Evolutionary conservation across 1,284 basidiomycete species (phyloP).

Genomic region (Ceratobasidium sp.): DNA sequence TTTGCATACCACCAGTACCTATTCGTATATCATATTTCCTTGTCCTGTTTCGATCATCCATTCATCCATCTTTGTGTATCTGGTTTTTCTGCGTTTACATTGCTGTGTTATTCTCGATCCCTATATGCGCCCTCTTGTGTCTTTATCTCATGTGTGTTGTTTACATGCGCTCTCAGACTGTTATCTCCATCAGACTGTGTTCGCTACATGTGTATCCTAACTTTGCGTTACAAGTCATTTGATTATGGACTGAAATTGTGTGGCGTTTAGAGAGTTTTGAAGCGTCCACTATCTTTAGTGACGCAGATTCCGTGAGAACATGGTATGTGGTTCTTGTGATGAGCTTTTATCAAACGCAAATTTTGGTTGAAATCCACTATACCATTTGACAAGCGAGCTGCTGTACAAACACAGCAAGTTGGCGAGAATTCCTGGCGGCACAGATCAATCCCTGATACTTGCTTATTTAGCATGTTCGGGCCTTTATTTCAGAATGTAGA

Average conservation of each 20-base stretch:
- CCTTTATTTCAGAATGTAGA: too few species aligned
- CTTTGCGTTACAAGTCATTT: neutral
- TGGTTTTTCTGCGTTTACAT: neutral
- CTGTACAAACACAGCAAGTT: too few species aligned
- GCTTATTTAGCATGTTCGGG: too few species aligned
- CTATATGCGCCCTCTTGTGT: neutral
- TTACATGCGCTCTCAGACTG: slow-evolving; percentile 18
- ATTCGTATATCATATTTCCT: slow-evolving; percentile 38
- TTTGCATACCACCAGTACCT: slow-evolving; percentile 31
- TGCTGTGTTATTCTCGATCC: neutral
- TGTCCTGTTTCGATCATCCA: slow-evolving; percentile 1
- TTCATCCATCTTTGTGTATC: neutral
- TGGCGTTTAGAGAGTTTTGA: too few species aligned
- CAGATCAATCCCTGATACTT: too few species aligned
- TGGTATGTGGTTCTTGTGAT: too few species aligned
- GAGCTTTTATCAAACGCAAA: too few species aligned
- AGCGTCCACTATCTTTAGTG: too few species aligned
- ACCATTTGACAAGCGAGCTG: too few species aligned
- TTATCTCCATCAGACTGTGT: slow-evolving; percentile 28
- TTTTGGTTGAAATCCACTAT: too few species aligned
- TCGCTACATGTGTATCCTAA: slow-evolving; percentile 32
- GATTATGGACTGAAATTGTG: slow-evolving; percentile 18
- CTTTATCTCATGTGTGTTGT: slow-evolving; percentile 20
- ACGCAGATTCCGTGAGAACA: too few species aligned
- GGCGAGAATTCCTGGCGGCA: too few species aligned